Percentiles rank a stretch among this genome's conserved stretches.
phyloP scores from a whole-genome alignment of 2,329 filamentous ascomycete genomes.

The Fusarium sp. region DNA sequence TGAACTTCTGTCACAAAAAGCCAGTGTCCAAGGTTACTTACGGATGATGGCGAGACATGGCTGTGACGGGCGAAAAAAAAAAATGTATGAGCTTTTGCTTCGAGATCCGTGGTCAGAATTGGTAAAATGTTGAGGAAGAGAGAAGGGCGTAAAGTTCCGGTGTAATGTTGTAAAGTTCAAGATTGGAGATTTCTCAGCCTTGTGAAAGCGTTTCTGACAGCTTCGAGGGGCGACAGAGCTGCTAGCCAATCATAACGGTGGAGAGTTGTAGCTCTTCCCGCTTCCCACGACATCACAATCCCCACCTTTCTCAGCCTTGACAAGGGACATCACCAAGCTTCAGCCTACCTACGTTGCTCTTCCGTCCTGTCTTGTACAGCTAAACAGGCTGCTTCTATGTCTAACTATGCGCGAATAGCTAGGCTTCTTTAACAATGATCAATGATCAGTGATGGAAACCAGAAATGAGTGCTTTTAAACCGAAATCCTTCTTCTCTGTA shows the following conservation, averaged over 20 bases:
- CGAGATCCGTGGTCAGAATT: not conserved
- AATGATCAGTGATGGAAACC: slow-evolving; percentile 29
- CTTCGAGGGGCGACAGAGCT: slow-evolving; percentile 29
- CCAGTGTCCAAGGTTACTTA: slow-evolving; percentile 55
- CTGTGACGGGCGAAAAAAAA: slow-evolving; percentile 43
- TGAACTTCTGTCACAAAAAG: not conserved
- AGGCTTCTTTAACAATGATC: not conserved
- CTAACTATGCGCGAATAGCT: not conserved
- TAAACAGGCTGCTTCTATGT: not conserved
- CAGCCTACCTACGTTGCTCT: not conserved
- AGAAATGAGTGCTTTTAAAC: slow-evolving; percentile 33
- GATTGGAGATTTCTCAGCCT: slow-evolving; percentile 57
- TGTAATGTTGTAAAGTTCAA: slow-evolving; percentile 29
- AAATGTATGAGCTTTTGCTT: not conserved
- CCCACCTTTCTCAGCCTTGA: slow-evolving; percentile 45
- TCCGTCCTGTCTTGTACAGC: not conserved
- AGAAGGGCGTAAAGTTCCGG: slow-evolving; percentile 1
- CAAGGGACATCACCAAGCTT: slow-evolving; percentile 20
- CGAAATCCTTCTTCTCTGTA: not conserved
- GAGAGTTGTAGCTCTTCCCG: slow-evolving; percentile 27
- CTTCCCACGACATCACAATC: slow-evolving; percentile 24
- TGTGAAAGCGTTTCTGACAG: slow-evolving; percentile 46
- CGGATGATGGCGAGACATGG: slow-evolving; percentile 95
- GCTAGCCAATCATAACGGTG: slow-evolving; percentile 37
- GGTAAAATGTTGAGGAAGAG: slow-evolving; percentile 9